These are phyloP conservation scores for Kurtzmaniella cleridarum DNA, from an alignment of 805 yeast genomes.

Conservation along the genomic window DNA sequence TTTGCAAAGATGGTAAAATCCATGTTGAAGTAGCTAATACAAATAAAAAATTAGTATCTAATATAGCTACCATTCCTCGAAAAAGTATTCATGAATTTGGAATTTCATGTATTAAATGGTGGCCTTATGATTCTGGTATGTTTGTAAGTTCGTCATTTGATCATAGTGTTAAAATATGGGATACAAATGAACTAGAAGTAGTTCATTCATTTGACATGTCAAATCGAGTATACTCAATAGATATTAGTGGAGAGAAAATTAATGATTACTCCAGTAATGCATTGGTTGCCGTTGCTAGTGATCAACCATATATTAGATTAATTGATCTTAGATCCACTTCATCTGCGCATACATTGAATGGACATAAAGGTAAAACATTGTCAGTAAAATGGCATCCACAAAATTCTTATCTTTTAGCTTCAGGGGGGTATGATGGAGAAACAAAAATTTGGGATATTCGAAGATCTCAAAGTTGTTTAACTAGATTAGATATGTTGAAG, in stretches of 20 bases:
- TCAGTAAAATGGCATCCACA: slow-evolving; percentile 74
- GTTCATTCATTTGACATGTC: slow-evolving; percentile 64
- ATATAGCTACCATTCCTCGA: slow-evolving; percentile 32
- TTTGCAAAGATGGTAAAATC: slow-evolving; percentile 12
- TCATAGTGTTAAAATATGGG: slow-evolving; percentile 74
- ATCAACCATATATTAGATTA: slow-evolving; percentile 62
- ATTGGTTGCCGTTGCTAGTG: slow-evolving; percentile 65
- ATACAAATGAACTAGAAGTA: slow-evolving; percentile 56
- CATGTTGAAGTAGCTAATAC: slow-evolving; percentile 10
- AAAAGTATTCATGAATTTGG: slow-evolving; percentile 60
- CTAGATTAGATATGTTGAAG: slow-evolving; percentile 54
- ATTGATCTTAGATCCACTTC: slow-evolving; percentile 72
- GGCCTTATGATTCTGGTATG: slow-evolving; percentile 85
- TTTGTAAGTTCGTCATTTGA: slow-evolving; percentile 81
- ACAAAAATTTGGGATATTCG: slow-evolving; percentile 85
- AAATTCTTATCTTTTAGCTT: slow-evolving; percentile 54
- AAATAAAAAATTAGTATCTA: slow-evolving; percentile 18
- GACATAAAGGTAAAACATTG: slow-evolving; percentile 53
- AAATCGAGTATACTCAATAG: slow-evolving; percentile 62
- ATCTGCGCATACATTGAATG: slow-evolving; percentile 64
- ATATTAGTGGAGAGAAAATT: slow-evolving; percentile 32
- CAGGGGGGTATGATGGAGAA: slow-evolving; percentile 80
- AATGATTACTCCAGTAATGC: slow-evolving; percentile 33
- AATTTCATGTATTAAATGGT: slow-evolving; percentile 73
- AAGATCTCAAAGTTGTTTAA: slow-evolving; percentile 56